phyloP scores from a whole-genome alignment of 1,139 yeast species.

The Geotrichum klebahnii region DNA sequence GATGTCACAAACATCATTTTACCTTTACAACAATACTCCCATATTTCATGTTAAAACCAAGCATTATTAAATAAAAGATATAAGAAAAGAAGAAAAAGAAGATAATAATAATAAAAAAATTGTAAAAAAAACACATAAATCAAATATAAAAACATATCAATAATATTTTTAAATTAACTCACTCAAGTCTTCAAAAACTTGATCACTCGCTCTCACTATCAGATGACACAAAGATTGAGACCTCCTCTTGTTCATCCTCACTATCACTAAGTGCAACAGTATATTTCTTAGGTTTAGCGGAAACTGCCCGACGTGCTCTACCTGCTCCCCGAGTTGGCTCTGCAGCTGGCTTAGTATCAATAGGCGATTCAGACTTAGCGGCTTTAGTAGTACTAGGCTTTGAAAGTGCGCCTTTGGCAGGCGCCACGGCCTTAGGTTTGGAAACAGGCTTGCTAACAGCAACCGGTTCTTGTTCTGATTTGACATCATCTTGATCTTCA shows the following conservation, averaged over 20 bases:
- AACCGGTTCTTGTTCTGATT: constrained; percentile 8
- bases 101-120: background rate
- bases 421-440: background rate
- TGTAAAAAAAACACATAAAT: background rate
- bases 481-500: background rate
- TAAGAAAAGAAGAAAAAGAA: background rate
- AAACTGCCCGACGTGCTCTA: constrained; percentile 16
- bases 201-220: constrained; percentile 1
- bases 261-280: constrained; percentile 3
- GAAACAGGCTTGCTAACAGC: background rate
- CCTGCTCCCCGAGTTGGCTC: too few species aligned
- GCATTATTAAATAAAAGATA: background rate
- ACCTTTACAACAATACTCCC: too few species aligned
- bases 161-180: background rate
- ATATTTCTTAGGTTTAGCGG: constrained; percentile 14
- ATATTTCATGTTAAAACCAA: too few species aligned
- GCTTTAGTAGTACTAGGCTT: background rate
- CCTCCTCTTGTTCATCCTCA: constrained; percentile 11
- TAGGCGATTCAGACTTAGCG: background rate
- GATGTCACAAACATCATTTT: too few species aligned
- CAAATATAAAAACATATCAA: background rate
- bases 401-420: constrained; percentile 1
- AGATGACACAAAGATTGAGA: constrained; percentile 1
- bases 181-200: too few species aligned
- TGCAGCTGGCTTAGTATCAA: background rate